These are phyloP conservation scores for Microbotryum saponariae DNA, from an alignment of 1,284 basidiomycete species.

Conservation along the genomic window DNA sequence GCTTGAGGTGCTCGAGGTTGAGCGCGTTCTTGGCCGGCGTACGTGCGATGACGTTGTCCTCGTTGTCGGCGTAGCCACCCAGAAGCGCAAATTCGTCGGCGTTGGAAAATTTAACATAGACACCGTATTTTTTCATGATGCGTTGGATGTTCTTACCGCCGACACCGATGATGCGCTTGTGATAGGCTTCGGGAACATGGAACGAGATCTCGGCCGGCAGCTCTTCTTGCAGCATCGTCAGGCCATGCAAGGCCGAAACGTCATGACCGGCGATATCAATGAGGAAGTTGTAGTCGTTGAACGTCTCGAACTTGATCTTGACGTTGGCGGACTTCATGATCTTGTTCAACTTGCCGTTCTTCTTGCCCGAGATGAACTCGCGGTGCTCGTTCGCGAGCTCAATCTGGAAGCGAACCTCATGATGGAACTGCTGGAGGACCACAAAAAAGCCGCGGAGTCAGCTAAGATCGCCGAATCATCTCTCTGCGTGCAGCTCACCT, in stretches of 20 bases:
- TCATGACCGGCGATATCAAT: slow-evolving; percentile 71
- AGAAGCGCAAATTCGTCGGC: slow-evolving; percentile 93
- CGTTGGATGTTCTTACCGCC: slow-evolving; percentile 97
- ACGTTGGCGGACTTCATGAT: slow-evolving; percentile 94
- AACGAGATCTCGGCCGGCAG: slow-evolving; percentile 98
- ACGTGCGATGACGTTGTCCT: slow-evolving; percentile 94
- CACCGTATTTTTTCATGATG: slow-evolving; percentile 99
- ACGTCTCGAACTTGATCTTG: slow-evolving; percentile 98
- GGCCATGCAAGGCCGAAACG: slow-evolving; percentile 72
- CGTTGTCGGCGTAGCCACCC: slow-evolving; percentile 93
- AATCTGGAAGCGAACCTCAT: slow-evolving; percentile 96
- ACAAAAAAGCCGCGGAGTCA: not conserved
- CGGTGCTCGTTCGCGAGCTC: slow-evolving; percentile 96
- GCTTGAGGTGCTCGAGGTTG: slow-evolving; percentile 90
- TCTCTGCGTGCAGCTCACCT: slow-evolving; percentile 49
- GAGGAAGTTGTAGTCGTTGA: slow-evolving; percentile 97
- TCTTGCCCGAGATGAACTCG: slow-evolving; percentile 96
- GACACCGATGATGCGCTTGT: slow-evolving; percentile 98
- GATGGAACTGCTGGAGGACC: slow-evolving; percentile 66
- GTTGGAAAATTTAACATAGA: slow-evolving; percentile 99
- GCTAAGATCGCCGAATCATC: not conserved
- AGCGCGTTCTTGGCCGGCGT: slow-evolving; percentile 96
- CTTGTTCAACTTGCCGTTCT: slow-evolving; percentile 97
- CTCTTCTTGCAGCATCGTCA: slow-evolving; percentile 88
- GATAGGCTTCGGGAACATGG: slow-evolving; percentile 96